Evolutionary conservation across 495 filamentous ascomycete genomes (phyloP).

Genomic region (Cairneyella variabilis): DNA sequence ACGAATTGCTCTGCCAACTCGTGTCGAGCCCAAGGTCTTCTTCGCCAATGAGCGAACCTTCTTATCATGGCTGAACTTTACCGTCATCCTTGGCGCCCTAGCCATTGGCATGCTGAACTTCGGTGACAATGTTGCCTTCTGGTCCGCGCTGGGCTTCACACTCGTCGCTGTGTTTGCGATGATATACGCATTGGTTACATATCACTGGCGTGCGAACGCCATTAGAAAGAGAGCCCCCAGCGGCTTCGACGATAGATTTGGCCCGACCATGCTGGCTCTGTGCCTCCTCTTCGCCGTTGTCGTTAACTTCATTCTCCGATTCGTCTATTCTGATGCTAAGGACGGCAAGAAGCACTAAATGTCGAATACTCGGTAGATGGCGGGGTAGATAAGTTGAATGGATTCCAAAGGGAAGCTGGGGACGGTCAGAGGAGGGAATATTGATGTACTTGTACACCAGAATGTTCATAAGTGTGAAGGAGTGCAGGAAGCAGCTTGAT

Average conservation of each 20-base stretch:
- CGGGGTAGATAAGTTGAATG: too few species aligned
- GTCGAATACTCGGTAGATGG: too few species aligned
- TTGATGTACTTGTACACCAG: constrained; percentile 1
- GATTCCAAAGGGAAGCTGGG: too few species aligned
- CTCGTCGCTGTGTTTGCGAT: constrained; percentile 91
- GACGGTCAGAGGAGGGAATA: not conserved
- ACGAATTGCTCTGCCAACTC: constrained; percentile 94
- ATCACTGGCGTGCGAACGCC: constrained; percentile 93
- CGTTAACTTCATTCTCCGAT: constrained; percentile 88
- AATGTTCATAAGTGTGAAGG: not conserved
- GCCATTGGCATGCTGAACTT: constrained; percentile 98
- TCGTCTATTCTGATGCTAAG: constrained; percentile 32
- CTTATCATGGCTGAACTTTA: constrained; percentile 99
- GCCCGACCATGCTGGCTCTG: constrained; percentile 83
- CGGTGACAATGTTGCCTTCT: constrained; percentile 86
- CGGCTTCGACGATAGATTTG: constrained; percentile 93
- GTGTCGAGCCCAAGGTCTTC: constrained; percentile 99
- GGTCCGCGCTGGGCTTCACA: constrained; percentile 90
- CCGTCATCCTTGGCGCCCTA: constrained; percentile 92
- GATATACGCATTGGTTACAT: constrained; percentile 91
- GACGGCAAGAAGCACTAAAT: constrained; percentile 16
- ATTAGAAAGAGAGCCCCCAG: constrained; percentile 89
- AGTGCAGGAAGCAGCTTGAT: not conserved
- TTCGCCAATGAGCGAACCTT: constrained; percentile 99
- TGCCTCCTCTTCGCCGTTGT: constrained; percentile 80